Percentiles rank a stretch among this genome's conserved stretches.
Conservation (phyloP, 306 rosid species). For the Rosa lucieae region DNA sequence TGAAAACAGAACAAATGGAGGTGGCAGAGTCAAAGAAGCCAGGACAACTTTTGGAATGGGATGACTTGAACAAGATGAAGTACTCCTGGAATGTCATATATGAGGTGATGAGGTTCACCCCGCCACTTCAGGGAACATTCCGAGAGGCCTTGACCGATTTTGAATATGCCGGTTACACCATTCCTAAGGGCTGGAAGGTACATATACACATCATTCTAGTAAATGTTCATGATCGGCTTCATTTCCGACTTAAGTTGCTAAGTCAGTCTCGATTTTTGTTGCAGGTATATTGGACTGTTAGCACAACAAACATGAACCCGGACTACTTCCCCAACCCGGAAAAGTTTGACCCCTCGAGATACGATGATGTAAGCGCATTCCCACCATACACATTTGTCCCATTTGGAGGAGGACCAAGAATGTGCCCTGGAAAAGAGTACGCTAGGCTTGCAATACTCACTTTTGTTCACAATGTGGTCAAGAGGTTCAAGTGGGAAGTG, state of each 20-base stretch:
- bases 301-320: conserved; percentile 30
- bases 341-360: conserved; percentile 28
- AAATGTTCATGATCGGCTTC: not conserved
- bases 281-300: conserved; percentile 35
- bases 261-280: not conserved
- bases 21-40: conserved; percentile 17
- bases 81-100: conserved; percentile 35
- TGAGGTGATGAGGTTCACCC: conserved; percentile 43
- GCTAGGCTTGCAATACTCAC: conserved; percentile 24
- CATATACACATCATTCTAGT: not conserved
- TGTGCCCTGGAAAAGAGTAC: conserved; percentile 34
- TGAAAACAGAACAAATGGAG: conserved; percentile 36
- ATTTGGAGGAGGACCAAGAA: conserved; percentile 35
- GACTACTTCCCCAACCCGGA: conserved; percentile 30
- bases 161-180: conserved; percentile 35
- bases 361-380: not conserved
- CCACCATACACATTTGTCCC: conserved; percentile 28
- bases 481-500: conserved; percentile 27
- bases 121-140: conserved; percentile 47
- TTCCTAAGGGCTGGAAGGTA: conserved; percentile 49
- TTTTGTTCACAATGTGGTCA: conserved; percentile 29
- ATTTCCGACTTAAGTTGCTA: not conserved
- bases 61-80: conserved; percentile 38
- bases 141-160: conserved; percentile 34
- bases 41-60: conserved; percentile 38